Conservation (phyloP, 176 grass and related monocot genomes). For the Neostapfia colusana region DNA sequence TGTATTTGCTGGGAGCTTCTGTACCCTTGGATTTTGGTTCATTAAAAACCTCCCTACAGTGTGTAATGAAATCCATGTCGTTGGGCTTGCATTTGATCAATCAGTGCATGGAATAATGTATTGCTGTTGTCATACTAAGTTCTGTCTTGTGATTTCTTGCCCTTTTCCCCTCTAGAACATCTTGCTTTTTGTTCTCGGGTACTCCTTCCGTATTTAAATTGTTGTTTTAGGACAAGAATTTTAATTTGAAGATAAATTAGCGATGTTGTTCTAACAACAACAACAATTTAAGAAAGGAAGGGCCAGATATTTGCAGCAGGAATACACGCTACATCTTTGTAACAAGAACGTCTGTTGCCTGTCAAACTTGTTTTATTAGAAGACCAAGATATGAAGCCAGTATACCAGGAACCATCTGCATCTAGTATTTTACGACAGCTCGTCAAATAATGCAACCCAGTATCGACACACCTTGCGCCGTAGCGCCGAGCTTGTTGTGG, state of each 20-base stretch:
- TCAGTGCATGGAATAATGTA: conserved; percentile 38
- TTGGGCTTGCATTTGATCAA: conserved; percentile 49
- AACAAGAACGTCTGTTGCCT: not conserved
- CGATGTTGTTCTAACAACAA: no score
- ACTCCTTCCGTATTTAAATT: no score
- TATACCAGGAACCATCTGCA: not conserved
- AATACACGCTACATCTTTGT: not conserved
- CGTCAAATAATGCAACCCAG: not conserved
- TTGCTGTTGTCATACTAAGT: not conserved
- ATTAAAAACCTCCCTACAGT: conserved; percentile 41
- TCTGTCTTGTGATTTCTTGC: no score
- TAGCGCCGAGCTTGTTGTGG: not conserved
- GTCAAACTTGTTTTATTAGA: not conserved
- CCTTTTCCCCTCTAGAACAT: no score
- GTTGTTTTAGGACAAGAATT: no score
- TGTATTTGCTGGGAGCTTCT: conserved; percentile 55
- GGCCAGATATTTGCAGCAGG: no score
- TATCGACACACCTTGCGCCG: not conserved
- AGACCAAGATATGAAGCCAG: not conserved
- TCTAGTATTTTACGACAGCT: not conserved
- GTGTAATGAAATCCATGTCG: conserved; percentile 51
- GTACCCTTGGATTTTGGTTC: conserved; percentile 48
- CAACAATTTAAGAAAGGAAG: no score
- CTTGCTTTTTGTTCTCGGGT: no score
- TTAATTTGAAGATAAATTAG: no score